Conservation (phyloP, 345 rosid species). For the Eucalyptus lansdowneana region DNA sequence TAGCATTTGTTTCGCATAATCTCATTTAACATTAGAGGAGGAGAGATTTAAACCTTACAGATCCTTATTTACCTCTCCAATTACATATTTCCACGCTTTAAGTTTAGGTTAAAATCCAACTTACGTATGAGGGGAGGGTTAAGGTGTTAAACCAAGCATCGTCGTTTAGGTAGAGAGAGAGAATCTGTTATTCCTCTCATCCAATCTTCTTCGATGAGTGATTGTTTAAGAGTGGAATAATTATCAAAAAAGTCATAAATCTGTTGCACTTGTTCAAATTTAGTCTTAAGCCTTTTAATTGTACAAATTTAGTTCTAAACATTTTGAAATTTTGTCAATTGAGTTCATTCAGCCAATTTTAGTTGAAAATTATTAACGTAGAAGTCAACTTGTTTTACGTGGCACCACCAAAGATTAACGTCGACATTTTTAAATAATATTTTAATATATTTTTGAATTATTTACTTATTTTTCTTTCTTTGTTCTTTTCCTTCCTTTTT, state of each 20-base stretch:
- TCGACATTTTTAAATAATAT: no score
- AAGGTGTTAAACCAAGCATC: not conserved
- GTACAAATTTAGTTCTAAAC: no score
- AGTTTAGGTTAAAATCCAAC: not conserved
- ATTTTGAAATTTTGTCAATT: no score
- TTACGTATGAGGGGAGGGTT: not conserved
- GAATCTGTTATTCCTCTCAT: not conserved
- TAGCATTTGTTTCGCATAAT: not conserved
- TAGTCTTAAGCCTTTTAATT: not conserved
- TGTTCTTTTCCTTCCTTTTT: not conserved
- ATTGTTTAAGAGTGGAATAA: not conserved
- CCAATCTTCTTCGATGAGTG: not conserved
- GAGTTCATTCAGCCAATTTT: not conserved
- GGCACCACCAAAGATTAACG: not conserved
- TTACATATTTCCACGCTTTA: not conserved
- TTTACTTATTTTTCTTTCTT: no score
- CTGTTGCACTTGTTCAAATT: no score
- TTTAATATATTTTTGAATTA: no score
- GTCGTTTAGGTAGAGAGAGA: not conserved
- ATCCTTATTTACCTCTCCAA: not conserved
- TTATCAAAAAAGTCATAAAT: no score
- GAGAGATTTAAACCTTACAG: not conserved
- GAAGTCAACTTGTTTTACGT: accelerated
- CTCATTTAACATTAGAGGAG: not conserved
- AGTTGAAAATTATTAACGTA: no score